Base-by-base conservation (phyloP, 2,329 filamentous ascomycete species). In the Pseudocercospora crystallina region DNA sequence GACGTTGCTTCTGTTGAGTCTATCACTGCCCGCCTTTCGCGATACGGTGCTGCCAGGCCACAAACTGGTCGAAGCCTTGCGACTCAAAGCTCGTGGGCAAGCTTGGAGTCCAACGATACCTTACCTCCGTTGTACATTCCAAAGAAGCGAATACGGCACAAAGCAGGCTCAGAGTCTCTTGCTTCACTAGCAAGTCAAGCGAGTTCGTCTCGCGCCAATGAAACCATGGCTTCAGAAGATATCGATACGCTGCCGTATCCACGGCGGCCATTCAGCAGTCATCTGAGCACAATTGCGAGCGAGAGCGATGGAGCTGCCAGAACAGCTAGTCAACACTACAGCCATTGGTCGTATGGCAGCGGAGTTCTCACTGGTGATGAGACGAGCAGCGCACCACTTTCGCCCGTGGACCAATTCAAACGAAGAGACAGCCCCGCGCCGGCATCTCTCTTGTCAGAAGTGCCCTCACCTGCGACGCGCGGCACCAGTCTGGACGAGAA, bases 221-320 rank as follows among this genome's bases (percentile, higher is more conserved):
- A 55, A 42, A 53, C 53, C 8, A 65, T 65, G 60, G 59, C 47
- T 12, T 46, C 56, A 10, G 61, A 66, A 36, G 64, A 65, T 8
- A 54, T 64, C 37, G 63, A 68, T 51, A 57, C 58, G 8, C 49
- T 60, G 15, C 64, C 65, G 14, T 67, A 60, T 44, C 64, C 62
- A 13, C 59, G 63, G 38, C 53, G 63, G 10, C 63, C 55, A 5
- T 66, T 65, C 55, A 64, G 57, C 50, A 62, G 60, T 43, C 60
- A 67, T 45, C 58, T 70, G 33, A 69, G 67, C 36, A 70, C 68
- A 4, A 70, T 70, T 42, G 65, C 65, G 8, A 69, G 67, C 52
- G 65, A 66, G 45, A 68, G 66, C 42, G 65, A 65, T 37, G 49
- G 62, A 39, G 20, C 20, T 26, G 20, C 20, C 20, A 43, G 61